Conservation (phyloP, 2,329 filamentous ascomycete genomes). For the Aspergillus bombycis region DNA sequence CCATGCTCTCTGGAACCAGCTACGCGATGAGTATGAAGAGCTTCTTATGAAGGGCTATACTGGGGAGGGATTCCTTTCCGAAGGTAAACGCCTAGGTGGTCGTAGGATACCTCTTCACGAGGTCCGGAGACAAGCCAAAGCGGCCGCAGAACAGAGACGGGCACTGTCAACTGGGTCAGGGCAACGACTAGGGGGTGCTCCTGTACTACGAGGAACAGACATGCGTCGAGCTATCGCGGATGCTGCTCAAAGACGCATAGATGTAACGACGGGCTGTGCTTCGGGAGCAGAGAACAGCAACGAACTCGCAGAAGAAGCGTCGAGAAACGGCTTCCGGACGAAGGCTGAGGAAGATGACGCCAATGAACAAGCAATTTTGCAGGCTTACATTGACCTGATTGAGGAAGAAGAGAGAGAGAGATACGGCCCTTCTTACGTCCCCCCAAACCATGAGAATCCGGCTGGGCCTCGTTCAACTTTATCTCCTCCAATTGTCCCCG, state of each 20-base stretch:
- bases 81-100: slow-evolving; percentile 75
- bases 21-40: slow-evolving; percentile 81
- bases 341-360: slow-evolving; percentile 86
- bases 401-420: slow-evolving; percentile 73
- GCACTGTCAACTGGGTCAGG: slow-evolving; percentile 65
- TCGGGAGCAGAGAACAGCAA: slow-evolving; percentile 68
- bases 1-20: slow-evolving; percentile 83
- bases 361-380: slow-evolving; percentile 82
- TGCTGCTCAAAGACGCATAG: slow-evolving; percentile 70
- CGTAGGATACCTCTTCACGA: slow-evolving; percentile 68
- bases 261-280: slow-evolving; percentile 73
- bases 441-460: slow-evolving; percentile 57
- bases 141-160: slow-evolving; percentile 72
- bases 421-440: slow-evolving; percentile 60
- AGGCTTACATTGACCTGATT: slow-evolving; percentile 83
- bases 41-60: slow-evolving; percentile 82
- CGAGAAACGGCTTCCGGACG: slow-evolving; percentile 75
- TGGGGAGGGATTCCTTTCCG: slow-evolving; percentile 81
- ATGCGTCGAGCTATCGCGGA: slow-evolving; percentile 73
- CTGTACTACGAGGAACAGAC: slow-evolving; percentile 62
- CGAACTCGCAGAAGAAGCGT: slow-evolving; percentile 69
- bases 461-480: slow-evolving; percentile 48
- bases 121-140: slow-evolving; percentile 72
- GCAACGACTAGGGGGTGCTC: slow-evolving; percentile 70
- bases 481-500: slow-evolving; percentile 43